These are phyloP conservation scores for Rosa persica DNA, from an alignment of 306 rosid genomes.

Conservation along the genomic window DNA sequence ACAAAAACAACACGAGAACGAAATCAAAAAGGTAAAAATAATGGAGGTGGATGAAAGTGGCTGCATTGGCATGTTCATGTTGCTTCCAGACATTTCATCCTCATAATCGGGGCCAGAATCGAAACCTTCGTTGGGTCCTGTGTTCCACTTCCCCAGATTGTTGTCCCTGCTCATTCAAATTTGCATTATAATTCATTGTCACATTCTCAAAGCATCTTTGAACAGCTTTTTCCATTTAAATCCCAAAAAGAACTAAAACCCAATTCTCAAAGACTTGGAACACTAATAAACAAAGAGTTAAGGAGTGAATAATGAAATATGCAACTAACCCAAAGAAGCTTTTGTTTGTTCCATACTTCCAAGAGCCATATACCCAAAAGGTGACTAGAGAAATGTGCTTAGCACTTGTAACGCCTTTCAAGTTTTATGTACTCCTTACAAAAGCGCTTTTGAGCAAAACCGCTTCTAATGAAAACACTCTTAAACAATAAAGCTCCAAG, in stretches of 20 bases:
- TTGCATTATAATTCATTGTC: background rate
- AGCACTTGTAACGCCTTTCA: background rate
- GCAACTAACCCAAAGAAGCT: background rate
- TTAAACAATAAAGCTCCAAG: background rate
- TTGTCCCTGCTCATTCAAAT: constrained; percentile 43
- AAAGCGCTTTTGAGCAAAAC: background rate
- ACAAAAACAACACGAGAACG: constrained; percentile 23
- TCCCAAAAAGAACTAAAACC: background rate
- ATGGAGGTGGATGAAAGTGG: constrained; percentile 16
- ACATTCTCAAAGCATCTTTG: background rate
- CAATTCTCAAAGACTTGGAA: background rate
- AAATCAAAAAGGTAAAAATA: constrained; percentile 25
- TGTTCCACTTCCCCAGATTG: constrained; percentile 58
- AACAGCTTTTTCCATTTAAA: background rate
- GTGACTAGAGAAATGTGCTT: background rate
- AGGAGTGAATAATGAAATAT: background rate
- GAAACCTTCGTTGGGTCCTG: constrained; percentile 35
- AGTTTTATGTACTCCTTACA: background rate
- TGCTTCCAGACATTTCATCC: constrained; percentile 55
- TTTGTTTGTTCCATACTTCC: background rate
- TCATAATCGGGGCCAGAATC: constrained; percentile 46
- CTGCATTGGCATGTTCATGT: background rate
- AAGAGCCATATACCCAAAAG: background rate
- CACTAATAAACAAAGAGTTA: background rate
- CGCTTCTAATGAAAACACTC: background rate